Conservation (phyloP, 352 stramenopile species). For the Thraustotheca clavata region DNA sequence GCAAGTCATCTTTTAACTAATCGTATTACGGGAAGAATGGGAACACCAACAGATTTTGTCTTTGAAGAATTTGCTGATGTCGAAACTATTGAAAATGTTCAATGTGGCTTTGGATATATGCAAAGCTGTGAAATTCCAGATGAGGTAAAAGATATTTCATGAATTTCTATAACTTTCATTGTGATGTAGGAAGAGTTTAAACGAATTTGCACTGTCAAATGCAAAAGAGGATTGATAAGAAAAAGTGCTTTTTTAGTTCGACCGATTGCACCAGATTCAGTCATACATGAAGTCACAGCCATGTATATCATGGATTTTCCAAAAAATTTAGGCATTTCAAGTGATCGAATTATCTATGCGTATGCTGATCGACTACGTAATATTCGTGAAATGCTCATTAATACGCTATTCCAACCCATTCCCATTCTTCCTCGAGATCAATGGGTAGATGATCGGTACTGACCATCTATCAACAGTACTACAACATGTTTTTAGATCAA, state of each 20-base stretch:
- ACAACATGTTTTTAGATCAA: not conserved
- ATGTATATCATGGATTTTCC: constrained; percentile 85
- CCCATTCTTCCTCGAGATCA: constrained; percentile 41
- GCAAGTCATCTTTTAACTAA: constrained; percentile 32
- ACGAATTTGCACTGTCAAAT: constrained; percentile 34
- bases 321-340: constrained; percentile 57
- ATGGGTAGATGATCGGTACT: constrained; percentile 29
- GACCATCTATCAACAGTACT: not conserved
- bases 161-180: constrained; percentile 49
- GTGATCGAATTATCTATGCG: constrained; percentile 60
- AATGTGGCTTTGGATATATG: constrained; percentile 67
- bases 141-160: constrained; percentile 56
- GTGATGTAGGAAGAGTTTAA: not conserved
- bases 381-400: constrained; percentile 75
- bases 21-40: constrained; percentile 66
- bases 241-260: constrained; percentile 68
- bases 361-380: constrained; percentile 70
- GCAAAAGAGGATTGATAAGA: constrained; percentile 76
- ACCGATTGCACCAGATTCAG: constrained; percentile 27
- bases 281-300: constrained; percentile 65
- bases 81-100: constrained; percentile 33
- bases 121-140: constrained; percentile 69
- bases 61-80: constrained; percentile 83
- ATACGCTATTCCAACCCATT: constrained; percentile 72
- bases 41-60: constrained; percentile 80